Percentiles rank a stretch among this genome's conserved stretches.
Conservation (phyloP, 75 land plant species). For the Cunninghamia lanceolata region DNA sequence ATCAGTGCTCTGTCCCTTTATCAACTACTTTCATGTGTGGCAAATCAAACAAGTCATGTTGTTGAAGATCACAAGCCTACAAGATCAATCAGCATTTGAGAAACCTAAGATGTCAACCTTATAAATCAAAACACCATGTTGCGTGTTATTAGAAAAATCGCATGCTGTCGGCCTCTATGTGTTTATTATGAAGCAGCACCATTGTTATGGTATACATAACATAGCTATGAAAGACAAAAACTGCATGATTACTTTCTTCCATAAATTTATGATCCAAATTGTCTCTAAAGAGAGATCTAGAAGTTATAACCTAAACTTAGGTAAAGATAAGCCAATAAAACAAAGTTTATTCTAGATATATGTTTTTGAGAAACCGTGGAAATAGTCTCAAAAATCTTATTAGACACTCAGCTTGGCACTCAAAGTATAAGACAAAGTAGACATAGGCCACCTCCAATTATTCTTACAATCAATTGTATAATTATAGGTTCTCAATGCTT, state of each 20-base stretch:
- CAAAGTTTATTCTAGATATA: not conserved
- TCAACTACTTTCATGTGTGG: not conserved
- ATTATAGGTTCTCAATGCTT: not conserved
- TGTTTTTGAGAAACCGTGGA: not conserved
- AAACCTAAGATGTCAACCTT: not conserved
- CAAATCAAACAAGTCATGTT: slow-evolving; percentile 56
- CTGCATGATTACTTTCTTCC: not conserved
- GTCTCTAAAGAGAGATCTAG: not conserved
- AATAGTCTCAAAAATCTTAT: not conserved
- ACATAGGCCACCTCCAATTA: not conserved
- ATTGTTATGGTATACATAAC: not conserved
- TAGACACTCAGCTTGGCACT: not conserved
- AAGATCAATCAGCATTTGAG: not conserved
- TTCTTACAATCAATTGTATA: not conserved
- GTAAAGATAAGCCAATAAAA: not conserved
- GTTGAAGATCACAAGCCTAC: not conserved
- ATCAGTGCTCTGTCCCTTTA: not conserved
- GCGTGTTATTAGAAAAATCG: not conserved
- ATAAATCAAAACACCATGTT: not conserved
- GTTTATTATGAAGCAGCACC: not conserved
- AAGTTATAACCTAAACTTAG: not conserved
- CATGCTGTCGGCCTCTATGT: not conserved
- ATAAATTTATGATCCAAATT: not conserved
- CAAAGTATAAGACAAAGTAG: not conserved
- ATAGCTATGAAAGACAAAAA: not conserved